These are phyloP conservation scores for Vitis hybrid DNA, from an alignment of 177 flowering plant genomes.

Conservation along the genomic window DNA sequence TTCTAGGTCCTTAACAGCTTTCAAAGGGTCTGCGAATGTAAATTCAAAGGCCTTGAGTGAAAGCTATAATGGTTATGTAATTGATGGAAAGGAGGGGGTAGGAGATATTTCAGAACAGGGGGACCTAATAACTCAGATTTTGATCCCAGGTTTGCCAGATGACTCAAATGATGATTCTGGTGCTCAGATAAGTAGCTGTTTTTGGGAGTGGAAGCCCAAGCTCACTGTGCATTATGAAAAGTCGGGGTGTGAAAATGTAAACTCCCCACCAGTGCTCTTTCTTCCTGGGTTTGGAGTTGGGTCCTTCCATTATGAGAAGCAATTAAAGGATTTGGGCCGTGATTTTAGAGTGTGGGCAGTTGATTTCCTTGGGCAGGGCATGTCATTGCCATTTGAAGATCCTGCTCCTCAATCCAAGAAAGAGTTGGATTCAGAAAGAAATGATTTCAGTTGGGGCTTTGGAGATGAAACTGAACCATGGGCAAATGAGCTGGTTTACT, in stretches of 20 bases:
- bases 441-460: conserved; percentile 74
- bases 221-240: conserved; percentile 75
- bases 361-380: conserved; percentile 95
- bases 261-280: conserved; percentile 71
- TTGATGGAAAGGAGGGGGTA: conserved; percentile 41
- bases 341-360: conserved; percentile 87
- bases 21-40: conserved; percentile 17
- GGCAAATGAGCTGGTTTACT: conserved; percentile 84
- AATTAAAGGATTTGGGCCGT: conserved; percentile 87
- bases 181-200: conserved; percentile 62
- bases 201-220: conserved; percentile 94
- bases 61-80: conserved; percentile 43
- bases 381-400: conserved; percentile 82
- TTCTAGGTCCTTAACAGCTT: conserved; percentile 19
- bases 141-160: conserved; percentile 80
- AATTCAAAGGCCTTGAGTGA: conserved; percentile 29
- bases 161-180: conserved; percentile 53
- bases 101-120: conserved; percentile 29
- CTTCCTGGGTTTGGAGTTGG: conserved; percentile 99
- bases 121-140: conserved; percentile 41
- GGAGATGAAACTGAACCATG: conserved; percentile 85
- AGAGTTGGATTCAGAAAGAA: conserved; percentile 25
- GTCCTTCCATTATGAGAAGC: conserved; percentile 95
- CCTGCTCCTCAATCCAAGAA: conserved; percentile 56
- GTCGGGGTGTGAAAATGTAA: conserved; percentile 70